Evolutionary conservation across 345 rosid species (phyloP).

Genomic region (Salix suchowensis): DNA sequence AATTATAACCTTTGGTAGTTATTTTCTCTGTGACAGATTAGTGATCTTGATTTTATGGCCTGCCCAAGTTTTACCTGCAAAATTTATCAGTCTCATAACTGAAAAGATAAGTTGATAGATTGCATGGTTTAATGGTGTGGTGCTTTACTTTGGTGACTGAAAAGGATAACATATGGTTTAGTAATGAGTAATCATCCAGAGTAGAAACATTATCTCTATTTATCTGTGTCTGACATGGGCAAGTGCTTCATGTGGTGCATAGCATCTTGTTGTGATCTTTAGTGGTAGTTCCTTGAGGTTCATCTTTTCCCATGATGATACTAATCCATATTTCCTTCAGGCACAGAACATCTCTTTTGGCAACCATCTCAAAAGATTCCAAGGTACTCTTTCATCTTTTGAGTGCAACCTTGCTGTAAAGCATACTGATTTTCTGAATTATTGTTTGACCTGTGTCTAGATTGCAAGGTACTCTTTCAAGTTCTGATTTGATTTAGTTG

Average conservation of each 20-base stretch:
- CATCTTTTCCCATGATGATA: not conserved
- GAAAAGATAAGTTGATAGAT: not conserved
- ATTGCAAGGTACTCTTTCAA: too few species aligned
- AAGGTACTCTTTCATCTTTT: conserved; percentile 34
- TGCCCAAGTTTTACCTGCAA: too few species aligned
- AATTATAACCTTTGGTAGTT: too few species aligned
- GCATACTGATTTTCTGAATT: too few species aligned
- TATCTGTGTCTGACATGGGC: not conserved
- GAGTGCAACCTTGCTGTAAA: too few species aligned
- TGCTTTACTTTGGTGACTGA: too few species aligned
- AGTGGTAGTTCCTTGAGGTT: not conserved
- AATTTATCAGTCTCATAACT: not conserved
- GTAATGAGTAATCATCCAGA: too few species aligned
- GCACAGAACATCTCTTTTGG: conserved; percentile 53
- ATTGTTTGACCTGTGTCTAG: too few species aligned
- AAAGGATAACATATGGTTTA: too few species aligned
- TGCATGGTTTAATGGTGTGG: not conserved
- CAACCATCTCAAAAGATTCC: conserved; percentile 49
- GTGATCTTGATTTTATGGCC: too few species aligned
- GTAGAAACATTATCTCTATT: not conserved
- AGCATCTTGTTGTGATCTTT: not conserved
- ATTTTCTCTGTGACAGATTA: too few species aligned
- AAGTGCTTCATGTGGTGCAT: not conserved
- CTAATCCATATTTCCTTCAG: conserved; percentile 25
- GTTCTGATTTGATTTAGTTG: too few species aligned